A percentile compares a stretch with the other conserved stretches of the same genome.
Conservation (phyloP, 2,329 filamentous ascomycete genomes). For the Lecanicillium sp. region DNA sequence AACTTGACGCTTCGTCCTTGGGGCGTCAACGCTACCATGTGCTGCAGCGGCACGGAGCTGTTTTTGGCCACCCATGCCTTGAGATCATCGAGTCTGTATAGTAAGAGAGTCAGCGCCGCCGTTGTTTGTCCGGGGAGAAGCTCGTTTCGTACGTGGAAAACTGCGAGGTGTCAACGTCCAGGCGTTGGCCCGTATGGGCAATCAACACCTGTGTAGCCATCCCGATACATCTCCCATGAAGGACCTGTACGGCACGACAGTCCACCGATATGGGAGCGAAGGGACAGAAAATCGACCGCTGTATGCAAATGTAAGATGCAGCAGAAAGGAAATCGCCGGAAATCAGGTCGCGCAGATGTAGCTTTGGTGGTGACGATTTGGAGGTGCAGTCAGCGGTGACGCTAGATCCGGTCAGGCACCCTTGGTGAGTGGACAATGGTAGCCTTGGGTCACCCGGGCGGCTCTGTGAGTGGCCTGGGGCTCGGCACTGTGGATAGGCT, state of each 20-base stretch:
- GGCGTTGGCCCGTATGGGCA: conserved; percentile 84
- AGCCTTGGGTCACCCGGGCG: neutral
- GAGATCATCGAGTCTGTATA: conserved; percentile 68
- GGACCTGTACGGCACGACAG: conserved; percentile 15
- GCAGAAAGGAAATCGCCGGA: neutral
- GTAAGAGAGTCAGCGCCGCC: conserved; percentile 14
- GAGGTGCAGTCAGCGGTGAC: conserved; percentile 2
- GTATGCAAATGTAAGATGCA: neutral
- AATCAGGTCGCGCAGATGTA: no score
- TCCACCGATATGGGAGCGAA: no score
- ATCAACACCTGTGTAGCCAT: conserved; percentile 90
- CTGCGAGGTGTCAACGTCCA: conserved; percentile 68
- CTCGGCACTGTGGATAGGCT: conserved; percentile 1
- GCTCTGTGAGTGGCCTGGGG: neutral
- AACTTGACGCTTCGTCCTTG: conserved; percentile 78
- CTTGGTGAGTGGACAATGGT: neutral
- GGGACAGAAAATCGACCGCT: conserved; percentile 5
- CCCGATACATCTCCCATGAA: conserved; percentile 44
- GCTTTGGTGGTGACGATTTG: conserved; percentile 3
- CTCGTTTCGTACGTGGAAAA: conserved; percentile 71
- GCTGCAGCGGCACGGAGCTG: conserved; percentile 64
- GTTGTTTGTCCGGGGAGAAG: no score
- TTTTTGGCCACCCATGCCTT: conserved; percentile 72
- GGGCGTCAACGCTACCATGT: conserved; percentile 81
- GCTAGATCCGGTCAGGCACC: conserved; percentile 8